A percentile compares a stretch with the other conserved stretches of the same genome.
Evolutionary conservation across 805 yeast species (phyloP).

Genomic region (Myxozyma udenii): DNA sequence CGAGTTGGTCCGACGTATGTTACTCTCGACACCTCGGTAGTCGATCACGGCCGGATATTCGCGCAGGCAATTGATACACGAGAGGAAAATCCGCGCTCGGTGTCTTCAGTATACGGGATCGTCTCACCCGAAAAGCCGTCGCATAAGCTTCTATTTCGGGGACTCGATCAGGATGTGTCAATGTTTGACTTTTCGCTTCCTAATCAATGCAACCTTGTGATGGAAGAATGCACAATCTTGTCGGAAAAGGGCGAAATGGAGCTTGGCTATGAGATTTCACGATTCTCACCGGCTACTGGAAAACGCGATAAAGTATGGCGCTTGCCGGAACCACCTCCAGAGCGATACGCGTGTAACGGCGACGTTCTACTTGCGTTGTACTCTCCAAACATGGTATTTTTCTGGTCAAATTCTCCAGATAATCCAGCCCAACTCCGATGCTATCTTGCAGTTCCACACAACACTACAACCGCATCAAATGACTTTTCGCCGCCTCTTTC

Average conservation of each 20-base stretch:
- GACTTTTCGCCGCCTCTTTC: not conserved
- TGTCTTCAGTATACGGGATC: not conserved
- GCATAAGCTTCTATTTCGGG: conserved; percentile 1
- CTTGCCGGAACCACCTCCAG: conserved; percentile 12
- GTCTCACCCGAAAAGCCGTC: conserved; percentile 1
- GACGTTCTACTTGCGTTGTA: conserved; percentile 11
- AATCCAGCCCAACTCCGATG: conserved; percentile 18
- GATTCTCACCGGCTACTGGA: conserved; percentile 4
- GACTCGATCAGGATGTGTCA: conserved; percentile 9
- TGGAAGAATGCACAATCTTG: conserved; percentile 7
- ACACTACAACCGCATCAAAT: not conserved
- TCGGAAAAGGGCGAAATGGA: conserved; percentile 2
- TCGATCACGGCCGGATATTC: conserved; percentile 6
- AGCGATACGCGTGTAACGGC: conserved; percentile 10
- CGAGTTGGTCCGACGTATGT: conserved; percentile 12
- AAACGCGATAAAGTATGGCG: conserved; percentile 6
- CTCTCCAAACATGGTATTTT: conserved; percentile 22
- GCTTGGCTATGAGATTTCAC: conserved; percentile 5
- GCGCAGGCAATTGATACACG: conserved; percentile 1
- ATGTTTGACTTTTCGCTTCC: conserved; percentile 7
- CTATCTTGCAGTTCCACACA: conserved; percentile 2
- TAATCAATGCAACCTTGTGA: conserved; percentile 11
- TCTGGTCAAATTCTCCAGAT: conserved; percentile 14
- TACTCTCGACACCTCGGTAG: conserved; percentile 3
- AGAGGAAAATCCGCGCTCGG: conserved; percentile 5